A percentile compares a stretch with the other conserved stretches of the same genome.
Evolutionary conservation across 148 eudicot species (phyloP).

Genomic region (Chenopodium quinoa): DNA sequence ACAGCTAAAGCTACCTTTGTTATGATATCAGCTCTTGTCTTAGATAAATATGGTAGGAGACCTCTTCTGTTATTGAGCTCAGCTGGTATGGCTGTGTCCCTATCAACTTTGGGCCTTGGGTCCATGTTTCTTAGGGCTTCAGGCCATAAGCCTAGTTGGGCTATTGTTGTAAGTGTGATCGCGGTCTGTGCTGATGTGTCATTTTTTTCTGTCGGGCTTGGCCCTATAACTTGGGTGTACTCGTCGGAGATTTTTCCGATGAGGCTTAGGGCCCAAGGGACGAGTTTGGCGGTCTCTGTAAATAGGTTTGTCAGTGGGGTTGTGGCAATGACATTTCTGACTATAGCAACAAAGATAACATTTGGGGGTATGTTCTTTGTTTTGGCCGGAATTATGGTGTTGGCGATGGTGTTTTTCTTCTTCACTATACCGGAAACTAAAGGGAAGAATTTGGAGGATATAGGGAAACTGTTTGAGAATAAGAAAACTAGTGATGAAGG

Average conservation of each 20-base stretch:
- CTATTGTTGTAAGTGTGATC: slow-evolving; percentile 57
- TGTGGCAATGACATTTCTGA: slow-evolving; percentile 78
- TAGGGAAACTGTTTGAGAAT: slow-evolving; percentile 50
- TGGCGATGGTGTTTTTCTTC: slow-evolving; percentile 59
- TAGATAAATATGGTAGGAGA: slow-evolving; percentile 79
- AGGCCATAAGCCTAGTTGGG: slow-evolving; percentile 65
- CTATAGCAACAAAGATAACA: slow-evolving; percentile 43
- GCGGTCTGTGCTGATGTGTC: slow-evolving; percentile 83
- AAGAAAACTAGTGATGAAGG: slow-evolving; percentile 27
- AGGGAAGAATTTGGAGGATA: slow-evolving; percentile 78
- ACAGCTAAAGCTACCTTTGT: slow-evolving; percentile 66
- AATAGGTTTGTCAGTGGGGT: slow-evolving; percentile 79
- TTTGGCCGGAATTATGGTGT: slow-evolving; percentile 60
- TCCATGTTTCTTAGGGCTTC: slow-evolving; percentile 55
- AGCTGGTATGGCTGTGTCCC: slow-evolving; percentile 57
- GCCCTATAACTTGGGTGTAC: slow-evolving; percentile 97
- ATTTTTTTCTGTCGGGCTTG: slow-evolving; percentile 88
- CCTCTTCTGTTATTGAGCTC: slow-evolving; percentile 71
- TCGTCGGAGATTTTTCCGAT: slow-evolving; percentile 88
- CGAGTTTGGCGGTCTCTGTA: slow-evolving; percentile 74
- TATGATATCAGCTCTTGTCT: slow-evolving; percentile 63
- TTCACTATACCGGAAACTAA: slow-evolving; percentile 76
- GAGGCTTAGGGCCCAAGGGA: slow-evolving; percentile 80
- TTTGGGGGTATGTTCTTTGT: slow-evolving; percentile 81
- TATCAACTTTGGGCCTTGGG: slow-evolving; percentile 60